A percentile compares a stretch with the other conserved stretches of the same genome.
phyloP scores from a whole-genome alignment of 1,284 basidiomycete genomes.

The Thelephora terrestris region DNA sequence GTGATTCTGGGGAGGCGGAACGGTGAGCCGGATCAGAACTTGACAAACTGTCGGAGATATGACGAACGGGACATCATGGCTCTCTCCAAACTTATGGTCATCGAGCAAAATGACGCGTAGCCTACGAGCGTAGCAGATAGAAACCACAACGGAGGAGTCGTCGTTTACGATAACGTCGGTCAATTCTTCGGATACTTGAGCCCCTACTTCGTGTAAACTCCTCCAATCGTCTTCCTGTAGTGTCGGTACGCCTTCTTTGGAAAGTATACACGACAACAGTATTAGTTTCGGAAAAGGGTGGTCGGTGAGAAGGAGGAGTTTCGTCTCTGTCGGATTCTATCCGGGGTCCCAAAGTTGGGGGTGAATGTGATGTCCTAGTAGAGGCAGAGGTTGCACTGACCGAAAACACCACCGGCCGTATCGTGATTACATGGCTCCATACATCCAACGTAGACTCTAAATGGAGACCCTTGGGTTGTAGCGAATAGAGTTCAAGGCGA shows the following conservation, averaged over 20 bases:
- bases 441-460: slow-evolving; percentile 48
- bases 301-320: slow-evolving; percentile 54
- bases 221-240: slow-evolving; percentile 34
- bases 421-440: slow-evolving; percentile 51
- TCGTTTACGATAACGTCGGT: slow-evolving; percentile 54
- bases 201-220: slow-evolving; percentile 42
- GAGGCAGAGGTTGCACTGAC: slow-evolving; percentile 26
- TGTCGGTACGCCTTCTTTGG: slow-evolving; percentile 24
- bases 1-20: slow-evolving; percentile 39
- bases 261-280: slow-evolving; percentile 40
- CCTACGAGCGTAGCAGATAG: slow-evolving; percentile 57
- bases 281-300: slow-evolving; percentile 65
- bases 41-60: not conserved
- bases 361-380: not conserved
- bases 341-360: slow-evolving; percentile 1
- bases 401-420: slow-evolving; percentile 42
- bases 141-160: slow-evolving; percentile 47
- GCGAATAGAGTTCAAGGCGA: slow-evolving; percentile 52
- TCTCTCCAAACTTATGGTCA: slow-evolving; percentile 38
- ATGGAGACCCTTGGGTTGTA: slow-evolving; percentile 45
- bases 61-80: slow-evolving; percentile 59
- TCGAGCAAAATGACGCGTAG: slow-evolving; percentile 51
- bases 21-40: not conserved
- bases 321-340: slow-evolving; percentile 36
- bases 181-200: slow-evolving; percentile 55